A percentile compares a stretch with the other conserved stretches of the same genome.
Conservation (phyloP, 2,329 filamentous ascomycete genomes). For the Talaromyces sp. region DNA sequence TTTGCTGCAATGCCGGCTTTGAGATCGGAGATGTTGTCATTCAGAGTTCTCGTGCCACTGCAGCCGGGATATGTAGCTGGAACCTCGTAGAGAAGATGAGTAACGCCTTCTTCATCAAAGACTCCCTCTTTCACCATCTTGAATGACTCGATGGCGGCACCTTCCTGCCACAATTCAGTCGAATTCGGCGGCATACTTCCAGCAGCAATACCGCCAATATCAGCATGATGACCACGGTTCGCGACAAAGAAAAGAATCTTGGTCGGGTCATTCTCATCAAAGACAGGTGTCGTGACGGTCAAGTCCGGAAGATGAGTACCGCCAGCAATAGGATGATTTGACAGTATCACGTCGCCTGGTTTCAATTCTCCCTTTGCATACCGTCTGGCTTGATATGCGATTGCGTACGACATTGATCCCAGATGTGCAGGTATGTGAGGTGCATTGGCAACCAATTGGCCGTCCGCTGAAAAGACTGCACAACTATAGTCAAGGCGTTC, state of each 20-base stretch:
- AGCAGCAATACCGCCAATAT: conserved; percentile 77
- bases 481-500: conserved; percentile 83
- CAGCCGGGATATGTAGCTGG: conserved; percentile 71
- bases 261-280: conserved; percentile 56
- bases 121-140: conserved; percentile 69
- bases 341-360: conserved; percentile 74
- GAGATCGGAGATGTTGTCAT: conserved; percentile 79
- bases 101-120: conserved; percentile 73
- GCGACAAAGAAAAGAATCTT: conserved; percentile 79
- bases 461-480: conserved; percentile 70
- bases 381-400: conserved; percentile 70
- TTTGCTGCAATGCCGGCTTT: conserved; percentile 85
- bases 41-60: conserved; percentile 70
- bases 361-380: conserved; percentile 69
- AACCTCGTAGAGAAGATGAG: conserved; percentile 64
- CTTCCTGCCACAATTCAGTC: conserved; percentile 45
- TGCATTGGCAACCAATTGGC: conserved; percentile 63
- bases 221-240: conserved; percentile 73
- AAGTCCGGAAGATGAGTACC: conserved; percentile 81
- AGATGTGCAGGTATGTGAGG: conserved; percentile 78
- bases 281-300: conserved; percentile 74
- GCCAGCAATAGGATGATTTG: conserved; percentile 78
- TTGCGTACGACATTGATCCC: conserved; percentile 80
- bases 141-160: conserved; percentile 43
- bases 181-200: conserved; percentile 70